These are phyloP conservation scores for Colletotrichum sp. DNA, from an alignment of 2,329 filamentous ascomycete genomes.

Conservation along the genomic window DNA sequence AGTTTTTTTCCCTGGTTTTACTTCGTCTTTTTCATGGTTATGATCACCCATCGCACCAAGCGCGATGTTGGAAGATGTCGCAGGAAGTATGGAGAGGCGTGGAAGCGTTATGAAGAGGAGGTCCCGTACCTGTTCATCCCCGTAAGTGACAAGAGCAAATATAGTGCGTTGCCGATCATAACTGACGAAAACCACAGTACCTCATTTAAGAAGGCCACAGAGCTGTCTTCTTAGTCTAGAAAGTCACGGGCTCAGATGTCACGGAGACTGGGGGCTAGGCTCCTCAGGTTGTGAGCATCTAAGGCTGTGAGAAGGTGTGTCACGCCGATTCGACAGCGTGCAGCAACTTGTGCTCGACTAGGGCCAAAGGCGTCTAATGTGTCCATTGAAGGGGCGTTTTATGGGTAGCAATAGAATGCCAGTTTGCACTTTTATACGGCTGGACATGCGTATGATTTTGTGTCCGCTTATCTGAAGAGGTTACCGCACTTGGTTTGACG, in stretches of 20 bases:
- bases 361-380: too few species aligned
- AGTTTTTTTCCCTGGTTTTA: conserved; percentile 94
- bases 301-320: too few species aligned
- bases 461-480: neutral
- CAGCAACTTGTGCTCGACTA: too few species aligned
- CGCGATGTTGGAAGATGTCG: conserved; percentile 81
- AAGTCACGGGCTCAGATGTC: too few species aligned
- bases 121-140: conserved; percentile 89
- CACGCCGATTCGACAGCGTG: too few species aligned
- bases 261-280: too few species aligned
- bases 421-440: too few species aligned
- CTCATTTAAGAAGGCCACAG: neutral
- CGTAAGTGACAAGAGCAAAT: conserved; percentile 35
- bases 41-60: conserved; percentile 81
- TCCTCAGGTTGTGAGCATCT: too few species aligned
- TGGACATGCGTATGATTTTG: neutral
- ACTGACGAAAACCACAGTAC: neutral
- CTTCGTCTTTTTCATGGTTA: conserved; percentile 78
- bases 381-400: too few species aligned
- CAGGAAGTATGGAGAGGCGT: conserved; percentile 81
- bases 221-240: too few species aligned
- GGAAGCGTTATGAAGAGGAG: conserved; percentile 78
- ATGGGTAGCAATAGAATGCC: too few species aligned
- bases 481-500: neutral
- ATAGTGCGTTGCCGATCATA: too few species aligned